Conservation (phyloP, 2,329 filamentous ascomycete genomes). For the Chaetothyriales sp. region DNA sequence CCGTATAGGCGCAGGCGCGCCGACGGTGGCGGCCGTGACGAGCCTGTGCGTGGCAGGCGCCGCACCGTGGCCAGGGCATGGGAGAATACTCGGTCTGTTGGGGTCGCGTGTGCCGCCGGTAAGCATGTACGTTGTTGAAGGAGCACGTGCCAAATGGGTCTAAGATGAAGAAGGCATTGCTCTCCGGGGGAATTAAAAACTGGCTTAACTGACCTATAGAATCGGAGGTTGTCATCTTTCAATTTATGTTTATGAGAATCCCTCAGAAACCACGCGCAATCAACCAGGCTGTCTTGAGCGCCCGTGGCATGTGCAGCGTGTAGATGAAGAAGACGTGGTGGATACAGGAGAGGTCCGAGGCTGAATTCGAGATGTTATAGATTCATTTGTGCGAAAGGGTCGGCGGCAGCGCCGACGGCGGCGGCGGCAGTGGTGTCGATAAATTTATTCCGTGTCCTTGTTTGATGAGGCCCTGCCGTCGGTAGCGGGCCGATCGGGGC, state of each 20-base stretch:
- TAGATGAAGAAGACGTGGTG: too few relatives aligned
- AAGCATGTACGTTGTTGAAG: not conserved
- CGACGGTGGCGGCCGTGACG: conserved; percentile 68
- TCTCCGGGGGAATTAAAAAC: not conserved
- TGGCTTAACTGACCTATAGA: not conserved
- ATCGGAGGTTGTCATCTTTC: conserved; percentile 1
- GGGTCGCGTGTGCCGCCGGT: not conserved
- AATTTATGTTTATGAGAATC: not conserved
- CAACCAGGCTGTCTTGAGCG: too few relatives aligned
- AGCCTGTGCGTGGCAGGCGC: conserved; percentile 87
- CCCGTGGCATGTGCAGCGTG: not conserved
- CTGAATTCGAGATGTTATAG: not conserved
- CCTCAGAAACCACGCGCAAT: too few relatives aligned
- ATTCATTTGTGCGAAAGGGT: not conserved
- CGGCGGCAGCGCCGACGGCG: too few relatives aligned
- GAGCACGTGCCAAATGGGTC: not conserved
- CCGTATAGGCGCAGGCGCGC: conserved; percentile 91
- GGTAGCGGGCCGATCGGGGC: too few relatives aligned
- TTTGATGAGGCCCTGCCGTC: too few relatives aligned
- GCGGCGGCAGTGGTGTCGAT: too few relatives aligned
- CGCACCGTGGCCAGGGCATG: conserved; percentile 98
- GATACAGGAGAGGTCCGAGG: not conserved
- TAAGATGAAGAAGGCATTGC: too few relatives aligned
- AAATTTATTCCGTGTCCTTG: too few relatives aligned
- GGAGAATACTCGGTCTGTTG: conserved; percentile 86